phyloP scores from a whole-genome alignment of 306 rosid genomes.

The Cucurbita argyrosperma region DNA sequence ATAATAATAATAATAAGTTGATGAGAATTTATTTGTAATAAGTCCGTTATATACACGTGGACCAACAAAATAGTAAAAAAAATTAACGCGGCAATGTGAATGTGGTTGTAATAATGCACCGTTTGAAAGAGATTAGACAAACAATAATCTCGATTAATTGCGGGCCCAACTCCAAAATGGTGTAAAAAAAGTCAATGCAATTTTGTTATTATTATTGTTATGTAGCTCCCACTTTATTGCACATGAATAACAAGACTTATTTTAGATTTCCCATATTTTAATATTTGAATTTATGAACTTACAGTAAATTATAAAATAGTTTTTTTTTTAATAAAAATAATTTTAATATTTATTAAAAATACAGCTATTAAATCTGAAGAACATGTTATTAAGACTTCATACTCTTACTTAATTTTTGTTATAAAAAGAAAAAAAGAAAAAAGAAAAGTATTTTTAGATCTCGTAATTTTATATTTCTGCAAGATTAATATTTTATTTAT shows the following conservation, averaged over 20 bases:
- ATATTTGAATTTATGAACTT: too few species aligned
- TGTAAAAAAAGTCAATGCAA: neutral
- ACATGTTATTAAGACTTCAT: neutral
- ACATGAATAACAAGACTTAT: neutral
- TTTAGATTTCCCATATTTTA: neutral
- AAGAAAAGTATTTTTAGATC: neutral
- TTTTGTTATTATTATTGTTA: too few species aligned
- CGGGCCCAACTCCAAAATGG: neutral
- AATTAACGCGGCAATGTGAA: neutral
- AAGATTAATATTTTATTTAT: too few species aligned
- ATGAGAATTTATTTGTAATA: neutral
- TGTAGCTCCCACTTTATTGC: neutral
- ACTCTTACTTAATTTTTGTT: neutral
- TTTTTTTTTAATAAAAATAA: too few species aligned
- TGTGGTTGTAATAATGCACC: neutral
- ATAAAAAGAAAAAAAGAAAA: too few species aligned
- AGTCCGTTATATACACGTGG: neutral
- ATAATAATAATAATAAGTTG: neutral
- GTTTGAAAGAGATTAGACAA: neutral
- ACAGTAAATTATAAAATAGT: too few species aligned
- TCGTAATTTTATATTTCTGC: neutral
- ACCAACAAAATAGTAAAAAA: neutral
- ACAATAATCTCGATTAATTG: neutral
- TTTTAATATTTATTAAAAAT: too few species aligned
- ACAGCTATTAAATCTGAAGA: too few species aligned